Evolutionary conservation across 78 protist species (phyloP).

Genomic region (Paratrimastix pyriformis): DNA sequence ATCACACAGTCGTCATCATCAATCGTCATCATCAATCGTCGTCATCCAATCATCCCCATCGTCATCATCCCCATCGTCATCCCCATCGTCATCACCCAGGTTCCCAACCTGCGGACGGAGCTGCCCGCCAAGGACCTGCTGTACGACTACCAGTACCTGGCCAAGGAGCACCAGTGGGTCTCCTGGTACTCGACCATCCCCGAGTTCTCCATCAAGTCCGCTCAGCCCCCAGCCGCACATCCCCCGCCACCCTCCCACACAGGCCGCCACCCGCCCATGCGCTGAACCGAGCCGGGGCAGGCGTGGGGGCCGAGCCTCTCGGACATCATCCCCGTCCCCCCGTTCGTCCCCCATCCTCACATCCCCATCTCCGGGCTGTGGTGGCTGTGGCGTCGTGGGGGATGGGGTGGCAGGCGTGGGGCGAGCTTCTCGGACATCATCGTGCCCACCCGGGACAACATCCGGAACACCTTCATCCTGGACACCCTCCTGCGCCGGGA

Average conservation of each 20-base stretch:
- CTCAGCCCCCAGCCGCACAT: neutral
- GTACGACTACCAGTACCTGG: slow-evolving; percentile 19
- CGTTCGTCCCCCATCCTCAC: neutral
- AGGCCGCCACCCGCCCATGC: too few relatives aligned
- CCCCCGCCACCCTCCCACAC: too few relatives aligned
- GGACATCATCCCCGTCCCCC: too few relatives aligned
- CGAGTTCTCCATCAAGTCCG: neutral
- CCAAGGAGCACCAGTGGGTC: slow-evolving; percentile 28
- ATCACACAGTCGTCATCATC: too few relatives aligned
- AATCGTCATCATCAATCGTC: neutral
- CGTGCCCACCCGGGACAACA: slow-evolving; percentile 76
- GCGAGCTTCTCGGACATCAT: slow-evolving; percentile 32
- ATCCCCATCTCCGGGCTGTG: neutral
- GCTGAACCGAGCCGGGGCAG: too few relatives aligned
- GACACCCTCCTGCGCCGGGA: slow-evolving; percentile 27
- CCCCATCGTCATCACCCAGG: neutral
- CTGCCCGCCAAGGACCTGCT: too few relatives aligned
- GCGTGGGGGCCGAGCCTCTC: too few relatives aligned
- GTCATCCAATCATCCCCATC: too few relatives aligned
- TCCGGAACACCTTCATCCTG: slow-evolving; percentile 55
- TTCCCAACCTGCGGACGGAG: neutral
- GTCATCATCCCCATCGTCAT: too few relatives aligned
- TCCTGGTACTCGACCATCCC: slow-evolving; percentile 51
- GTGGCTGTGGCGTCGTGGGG: too few relatives aligned
- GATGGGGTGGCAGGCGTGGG: too few relatives aligned